phyloP scores from a whole-genome alignment of 176 grass and related monocot genomes.

The Secale cereale region DNA sequence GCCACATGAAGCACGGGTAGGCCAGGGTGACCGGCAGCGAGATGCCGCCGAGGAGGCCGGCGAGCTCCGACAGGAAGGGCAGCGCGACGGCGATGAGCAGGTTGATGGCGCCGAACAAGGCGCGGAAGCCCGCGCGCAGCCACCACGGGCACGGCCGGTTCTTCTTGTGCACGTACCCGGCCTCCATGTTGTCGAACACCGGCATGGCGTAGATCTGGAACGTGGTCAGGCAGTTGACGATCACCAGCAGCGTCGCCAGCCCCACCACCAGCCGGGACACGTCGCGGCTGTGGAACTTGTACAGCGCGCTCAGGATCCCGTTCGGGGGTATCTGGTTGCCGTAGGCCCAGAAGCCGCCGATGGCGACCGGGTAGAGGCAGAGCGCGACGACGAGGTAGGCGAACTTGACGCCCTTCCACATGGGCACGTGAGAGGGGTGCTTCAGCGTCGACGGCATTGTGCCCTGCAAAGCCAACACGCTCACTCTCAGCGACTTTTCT shows the following conservation, averaged over 20 bases:
- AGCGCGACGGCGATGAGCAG: slow-evolving; percentile 76
- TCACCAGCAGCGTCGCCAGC: slow-evolving; percentile 57
- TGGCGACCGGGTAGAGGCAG: slow-evolving; percentile 75
- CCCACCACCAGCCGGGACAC: slow-evolving; percentile 59
- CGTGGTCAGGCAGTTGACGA: slow-evolving; percentile 82
- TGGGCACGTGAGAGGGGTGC: slow-evolving; percentile 80
- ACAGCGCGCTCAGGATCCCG: slow-evolving; percentile 66
- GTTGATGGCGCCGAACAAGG: slow-evolving; percentile 48
- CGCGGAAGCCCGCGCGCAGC: slow-evolving; percentile 54
- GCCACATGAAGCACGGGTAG: slow-evolving; percentile 98
- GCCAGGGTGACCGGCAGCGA: slow-evolving; percentile 84
- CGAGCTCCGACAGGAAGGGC: slow-evolving; percentile 74
- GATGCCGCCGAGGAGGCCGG: slow-evolving; percentile 63
- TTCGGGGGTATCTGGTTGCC: slow-evolving; percentile 74
- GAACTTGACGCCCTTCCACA: slow-evolving; percentile 93
- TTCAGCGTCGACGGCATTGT: slow-evolving; percentile 94
- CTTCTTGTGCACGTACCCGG: slow-evolving; percentile 66
- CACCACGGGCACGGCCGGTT: slow-evolving; percentile 82
- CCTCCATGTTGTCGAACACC: slow-evolving; percentile 83
- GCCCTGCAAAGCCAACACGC: slow-evolving; percentile 47
- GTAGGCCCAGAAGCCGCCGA: slow-evolving; percentile 95
- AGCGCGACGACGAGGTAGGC: slow-evolving; percentile 65
- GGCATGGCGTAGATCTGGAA: slow-evolving; percentile 96
- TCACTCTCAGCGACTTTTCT: neutral
- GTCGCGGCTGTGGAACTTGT: slow-evolving; percentile 70